Evolutionary conservation across 2,329 filamentous ascomycete species (phyloP).

Genomic region (Plenodomus lindquistii): DNA sequence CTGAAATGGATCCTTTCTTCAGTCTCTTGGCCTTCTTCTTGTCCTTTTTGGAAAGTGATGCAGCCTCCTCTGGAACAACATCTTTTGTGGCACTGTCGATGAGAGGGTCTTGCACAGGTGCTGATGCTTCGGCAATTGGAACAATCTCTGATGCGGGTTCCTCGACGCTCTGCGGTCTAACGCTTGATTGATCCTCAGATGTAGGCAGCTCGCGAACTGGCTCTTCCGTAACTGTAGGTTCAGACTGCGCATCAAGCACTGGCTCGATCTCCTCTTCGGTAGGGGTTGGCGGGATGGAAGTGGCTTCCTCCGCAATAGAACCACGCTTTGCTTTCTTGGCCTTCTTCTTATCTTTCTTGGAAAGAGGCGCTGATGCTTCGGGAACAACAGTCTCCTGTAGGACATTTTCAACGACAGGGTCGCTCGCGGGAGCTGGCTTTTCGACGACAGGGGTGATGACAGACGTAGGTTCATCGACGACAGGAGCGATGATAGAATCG

Average conservation of each 20-base stretch:
- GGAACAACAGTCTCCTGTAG: neutral
- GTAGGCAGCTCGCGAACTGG: neutral
- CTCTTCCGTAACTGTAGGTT: neutral
- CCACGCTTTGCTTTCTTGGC: constrained; percentile 27
- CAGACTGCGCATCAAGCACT: constrained; percentile 2
- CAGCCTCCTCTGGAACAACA: neutral
- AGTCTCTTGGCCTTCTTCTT: constrained; percentile 29
- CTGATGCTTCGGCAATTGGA: neutral
- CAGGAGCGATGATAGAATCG: neutral
- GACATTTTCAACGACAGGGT: neutral
- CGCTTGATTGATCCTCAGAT: neutral
- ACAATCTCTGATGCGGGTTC: neutral
- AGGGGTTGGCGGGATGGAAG: constrained; percentile 4
- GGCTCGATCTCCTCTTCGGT: constrained; percentile 10
- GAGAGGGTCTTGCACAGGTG: neutral
- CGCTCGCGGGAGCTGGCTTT: neutral
- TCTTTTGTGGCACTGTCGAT: neutral
- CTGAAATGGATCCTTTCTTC: constrained; percentile 20
- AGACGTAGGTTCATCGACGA: neutral
- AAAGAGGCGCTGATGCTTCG: neutral
- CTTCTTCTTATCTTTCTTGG: constrained; percentile 27
- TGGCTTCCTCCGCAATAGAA: constrained; percentile 11
- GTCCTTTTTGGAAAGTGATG: constrained; percentile 15
- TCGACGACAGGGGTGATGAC: neutral
- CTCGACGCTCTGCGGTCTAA: neutral